These are phyloP conservation scores for Erythrophleum fordii DNA, from an alignment of 306 rosid genomes.

Conservation along the genomic window DNA sequence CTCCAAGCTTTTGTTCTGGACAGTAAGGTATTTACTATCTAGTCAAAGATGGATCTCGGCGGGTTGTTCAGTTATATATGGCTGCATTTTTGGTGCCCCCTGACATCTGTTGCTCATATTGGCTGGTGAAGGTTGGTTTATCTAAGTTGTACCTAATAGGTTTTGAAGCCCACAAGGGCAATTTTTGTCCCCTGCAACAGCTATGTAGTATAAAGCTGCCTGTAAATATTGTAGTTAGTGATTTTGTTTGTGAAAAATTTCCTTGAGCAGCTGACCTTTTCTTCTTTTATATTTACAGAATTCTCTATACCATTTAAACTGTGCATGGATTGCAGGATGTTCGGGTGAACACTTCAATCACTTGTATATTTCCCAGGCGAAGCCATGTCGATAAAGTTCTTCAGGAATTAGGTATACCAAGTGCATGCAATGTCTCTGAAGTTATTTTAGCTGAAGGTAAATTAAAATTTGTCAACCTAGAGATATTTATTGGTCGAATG, in stretches of 20 bases:
- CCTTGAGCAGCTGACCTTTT: slow-evolving; percentile 25
- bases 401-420: not conserved
- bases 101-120: slow-evolving; percentile 30
- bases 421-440: too few relatives aligned
- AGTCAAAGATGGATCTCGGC: not conserved
- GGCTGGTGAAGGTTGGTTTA: slow-evolving; percentile 26
- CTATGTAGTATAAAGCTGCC: slow-evolving; percentile 43
- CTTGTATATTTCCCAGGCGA: not conserved
- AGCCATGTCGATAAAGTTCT: not conserved
- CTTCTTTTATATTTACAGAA: slow-evolving; percentile 4
- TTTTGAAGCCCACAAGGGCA: slow-evolving; percentile 56
- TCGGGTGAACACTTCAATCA: not conserved
- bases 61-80: slow-evolving; percentile 4
- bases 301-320: slow-evolving; percentile 4
- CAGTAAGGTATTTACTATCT: not conserved
- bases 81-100: slow-evolving; percentile 27
- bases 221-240: slow-evolving; percentile 59
- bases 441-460: too few relatives aligned
- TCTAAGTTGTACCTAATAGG: slow-evolving; percentile 16
- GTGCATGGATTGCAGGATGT: slow-evolving; percentile 15
- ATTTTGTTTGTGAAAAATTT: slow-evolving; percentile 16
- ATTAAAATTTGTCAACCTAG: too few relatives aligned
- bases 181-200: slow-evolving; percentile 46
- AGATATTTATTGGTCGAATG: too few relatives aligned
- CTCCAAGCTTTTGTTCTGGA: slow-evolving; percentile 34